Conservation (phyloP, 1,139 yeast species). For the Entelexis sorbosivorans region DNA sequence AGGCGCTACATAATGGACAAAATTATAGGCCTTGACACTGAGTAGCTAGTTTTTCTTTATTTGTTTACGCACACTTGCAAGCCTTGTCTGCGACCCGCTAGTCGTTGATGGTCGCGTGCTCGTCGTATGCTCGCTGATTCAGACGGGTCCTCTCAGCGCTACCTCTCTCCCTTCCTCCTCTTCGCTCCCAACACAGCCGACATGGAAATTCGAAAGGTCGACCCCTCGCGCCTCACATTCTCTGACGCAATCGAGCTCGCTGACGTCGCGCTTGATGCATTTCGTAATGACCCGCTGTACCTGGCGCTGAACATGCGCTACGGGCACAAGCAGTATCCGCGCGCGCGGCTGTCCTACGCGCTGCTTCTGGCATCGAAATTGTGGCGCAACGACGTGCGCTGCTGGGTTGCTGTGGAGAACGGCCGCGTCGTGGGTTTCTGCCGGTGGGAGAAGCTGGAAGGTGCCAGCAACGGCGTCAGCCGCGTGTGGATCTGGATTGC, state of each 20-base stretch:
- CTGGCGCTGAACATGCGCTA: not conserved
- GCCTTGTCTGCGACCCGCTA: too few relatives aligned
- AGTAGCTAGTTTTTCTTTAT: too few relatives aligned
- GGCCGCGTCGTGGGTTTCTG: not conserved
- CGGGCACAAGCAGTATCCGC: not conserved
- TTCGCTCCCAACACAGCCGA: not conserved
- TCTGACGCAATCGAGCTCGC: conserved; percentile 1
- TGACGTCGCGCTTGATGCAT: conserved; percentile 3
- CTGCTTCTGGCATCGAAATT: not conserved
- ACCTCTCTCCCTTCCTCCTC: not conserved
- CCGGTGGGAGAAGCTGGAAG: conserved; percentile 3
- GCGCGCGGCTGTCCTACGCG: not conserved
- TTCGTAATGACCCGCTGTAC: conserved; percentile 1
- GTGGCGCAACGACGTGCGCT: not conserved
- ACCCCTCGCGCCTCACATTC: not conserved
- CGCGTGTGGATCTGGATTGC: conserved; percentile 2
- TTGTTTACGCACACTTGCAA: too few relatives aligned
- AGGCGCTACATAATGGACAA: too few relatives aligned
- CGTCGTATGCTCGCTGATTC: too few relatives aligned
- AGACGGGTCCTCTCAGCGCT: not conserved
- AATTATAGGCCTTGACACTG: too few relatives aligned
- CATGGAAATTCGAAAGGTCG: not conserved
- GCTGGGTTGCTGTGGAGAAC: not conserved
- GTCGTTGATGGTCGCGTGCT: too few relatives aligned
- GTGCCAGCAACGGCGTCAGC: not conserved